Conservation (phyloP, 2,329 filamentous ascomycete genomes). For the Fusarium hostae region DNA sequence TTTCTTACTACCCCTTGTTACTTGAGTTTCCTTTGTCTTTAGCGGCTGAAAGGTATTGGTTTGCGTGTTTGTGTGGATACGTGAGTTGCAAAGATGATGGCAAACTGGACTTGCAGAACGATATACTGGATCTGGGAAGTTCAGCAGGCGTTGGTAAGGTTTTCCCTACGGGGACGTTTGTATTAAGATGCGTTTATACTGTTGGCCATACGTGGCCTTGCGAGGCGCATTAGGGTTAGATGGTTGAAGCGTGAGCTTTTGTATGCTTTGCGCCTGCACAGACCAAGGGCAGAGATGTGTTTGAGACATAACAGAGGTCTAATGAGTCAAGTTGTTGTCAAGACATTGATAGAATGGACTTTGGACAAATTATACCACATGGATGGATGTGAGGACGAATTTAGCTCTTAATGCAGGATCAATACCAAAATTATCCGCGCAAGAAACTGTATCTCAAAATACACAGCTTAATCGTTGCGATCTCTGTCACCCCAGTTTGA, state of each 20-base stretch:
- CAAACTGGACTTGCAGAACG: constrained; percentile 15
- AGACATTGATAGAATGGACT: constrained; percentile 13
- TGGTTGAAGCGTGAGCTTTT: constrained; percentile 16
- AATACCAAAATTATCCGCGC: constrained; percentile 49
- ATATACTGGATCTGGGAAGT: constrained; percentile 19
- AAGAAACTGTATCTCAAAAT: constrained; percentile 45
- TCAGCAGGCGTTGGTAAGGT: constrained; percentile 41
- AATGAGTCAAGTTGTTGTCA: neutral
- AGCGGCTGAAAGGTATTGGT: neutral
- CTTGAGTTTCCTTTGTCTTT: constrained; percentile 16
- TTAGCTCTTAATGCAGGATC: constrained; percentile 6
- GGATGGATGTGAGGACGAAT: neutral
- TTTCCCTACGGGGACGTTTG: constrained; percentile 9
- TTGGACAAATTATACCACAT: neutral
- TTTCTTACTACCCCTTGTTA: constrained; percentile 3
- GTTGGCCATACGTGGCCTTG: constrained; percentile 10
- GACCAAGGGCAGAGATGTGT: neutral
- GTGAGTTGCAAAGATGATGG: constrained; percentile 28
- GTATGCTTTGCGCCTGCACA: constrained; percentile 22
- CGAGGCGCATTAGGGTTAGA: constrained; percentile 33
- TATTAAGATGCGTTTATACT: constrained; percentile 22
- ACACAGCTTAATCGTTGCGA: neutral
- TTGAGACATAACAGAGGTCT: neutral
- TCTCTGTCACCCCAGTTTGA: neutral
- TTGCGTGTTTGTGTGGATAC: constrained; percentile 27